phyloP scores from a whole-genome alignment of 768 basidiomycete species.

The Phanerochaete sordida region DNA sequence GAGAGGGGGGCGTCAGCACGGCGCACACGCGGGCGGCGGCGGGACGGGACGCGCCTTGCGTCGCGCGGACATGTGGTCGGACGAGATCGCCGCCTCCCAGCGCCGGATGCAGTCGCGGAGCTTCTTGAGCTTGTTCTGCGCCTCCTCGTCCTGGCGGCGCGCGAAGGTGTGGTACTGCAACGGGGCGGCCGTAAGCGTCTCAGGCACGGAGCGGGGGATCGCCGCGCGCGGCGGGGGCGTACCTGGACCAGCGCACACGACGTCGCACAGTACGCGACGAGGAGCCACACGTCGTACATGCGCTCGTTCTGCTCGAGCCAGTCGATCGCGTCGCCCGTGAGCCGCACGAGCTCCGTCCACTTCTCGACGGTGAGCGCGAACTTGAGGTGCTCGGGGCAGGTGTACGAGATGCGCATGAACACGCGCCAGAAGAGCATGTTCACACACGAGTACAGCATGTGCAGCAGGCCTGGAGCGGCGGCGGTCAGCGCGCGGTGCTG shows the following conservation, averaged over 20 bases:
- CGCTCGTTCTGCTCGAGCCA: slow-evolving; percentile 84
- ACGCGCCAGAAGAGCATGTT: slow-evolving; percentile 98
- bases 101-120: slow-evolving; percentile 80
- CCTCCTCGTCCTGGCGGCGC: slow-evolving; percentile 71
- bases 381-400: slow-evolving; percentile 85
- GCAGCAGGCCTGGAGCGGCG: slow-evolving; percentile 66
- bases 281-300: slow-evolving; percentile 82
- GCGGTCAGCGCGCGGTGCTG: neutral
- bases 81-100: slow-evolving; percentile 85
- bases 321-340: slow-evolving; percentile 81
- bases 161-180: slow-evolving; percentile 91
- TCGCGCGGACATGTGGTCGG: slow-evolving; percentile 93
- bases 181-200: neutral
- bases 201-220: neutral
- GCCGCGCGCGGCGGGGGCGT: slow-evolving; percentile 18
- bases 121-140: slow-evolving; percentile 70
- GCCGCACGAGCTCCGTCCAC: slow-evolving; percentile 69
- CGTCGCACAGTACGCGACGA: slow-evolving; percentile 85
- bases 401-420: slow-evolving; percentile 96
- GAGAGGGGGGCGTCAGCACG: slow-evolving; percentile 4
- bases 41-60: slow-evolving; percentile 63
- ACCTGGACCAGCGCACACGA: slow-evolving; percentile 91
- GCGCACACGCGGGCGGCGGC: slow-evolving; percentile 7
- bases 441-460: slow-evolving; percentile 84
- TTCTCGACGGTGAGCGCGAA: slow-evolving; percentile 78